These are phyloP conservation scores for Pseudonitzschia multiseries DNA, from an alignment of 108 stramenopile species.

Conservation along the genomic window DNA sequence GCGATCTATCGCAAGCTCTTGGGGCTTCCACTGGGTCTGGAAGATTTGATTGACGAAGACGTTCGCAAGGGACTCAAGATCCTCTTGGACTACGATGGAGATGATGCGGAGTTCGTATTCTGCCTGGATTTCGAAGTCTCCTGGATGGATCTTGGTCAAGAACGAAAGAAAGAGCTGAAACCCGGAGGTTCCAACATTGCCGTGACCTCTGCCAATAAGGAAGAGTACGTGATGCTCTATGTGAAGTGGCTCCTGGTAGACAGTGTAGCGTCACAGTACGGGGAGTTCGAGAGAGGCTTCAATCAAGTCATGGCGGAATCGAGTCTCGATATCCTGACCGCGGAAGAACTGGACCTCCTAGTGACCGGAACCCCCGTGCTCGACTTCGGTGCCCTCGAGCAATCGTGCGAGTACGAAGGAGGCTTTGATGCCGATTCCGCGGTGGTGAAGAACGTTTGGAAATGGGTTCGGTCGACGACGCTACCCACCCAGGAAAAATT, in stretches of 20 bases:
- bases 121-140: conserved; percentile 75
- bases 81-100: conserved; percentile 81
- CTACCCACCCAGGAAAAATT: conserved; percentile 67
- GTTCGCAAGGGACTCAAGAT: conserved; percentile 72
- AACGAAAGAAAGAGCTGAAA: conserved; percentile 73
- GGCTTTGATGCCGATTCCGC: conserved; percentile 62
- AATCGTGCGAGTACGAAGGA: conserved; percentile 78
- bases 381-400: conserved; percentile 80
- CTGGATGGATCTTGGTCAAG: conserved; percentile 72
- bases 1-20: conserved; percentile 90
- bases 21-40: conserved; percentile 60
- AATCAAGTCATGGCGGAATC: conserved; percentile 68
- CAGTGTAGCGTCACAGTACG: conserved; percentile 70
- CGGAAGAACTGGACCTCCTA: conserved; percentile 88
- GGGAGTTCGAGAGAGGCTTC: conserved; percentile 77
- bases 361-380: conserved; percentile 84
- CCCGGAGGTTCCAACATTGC: conserved; percentile 75
- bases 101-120: conserved; percentile 88
- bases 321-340: conserved; percentile 69
- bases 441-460: conserved; percentile 76
- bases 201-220: conserved; percentile 80
- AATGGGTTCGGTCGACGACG: conserved; percentile 52
- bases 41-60: conserved; percentile 88
- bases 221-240: conserved; percentile 87
- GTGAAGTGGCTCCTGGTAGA: conserved; percentile 85